Conservation (phyloP, 75 land plant species). For the Gnetum montanum region DNA sequence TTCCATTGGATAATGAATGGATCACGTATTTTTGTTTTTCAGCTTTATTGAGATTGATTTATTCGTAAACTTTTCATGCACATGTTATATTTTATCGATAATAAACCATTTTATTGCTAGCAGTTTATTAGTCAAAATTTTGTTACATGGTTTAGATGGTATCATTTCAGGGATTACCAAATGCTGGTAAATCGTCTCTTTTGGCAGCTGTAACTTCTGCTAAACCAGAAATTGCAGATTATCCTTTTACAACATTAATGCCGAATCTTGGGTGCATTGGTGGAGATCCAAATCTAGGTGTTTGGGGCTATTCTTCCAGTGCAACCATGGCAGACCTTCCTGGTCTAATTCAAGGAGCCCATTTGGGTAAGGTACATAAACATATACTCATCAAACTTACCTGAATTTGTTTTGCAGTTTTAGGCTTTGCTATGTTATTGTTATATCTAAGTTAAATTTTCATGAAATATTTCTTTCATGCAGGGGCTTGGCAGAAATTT, state of each 20-base stretch:
- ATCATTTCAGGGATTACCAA: conserved; percentile 91
- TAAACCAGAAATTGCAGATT: conserved; percentile 91
- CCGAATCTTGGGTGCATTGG: conserved; percentile 93
- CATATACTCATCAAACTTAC: not conserved
- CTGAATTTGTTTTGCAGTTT: too few species aligned
- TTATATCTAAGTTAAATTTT: not conserved
- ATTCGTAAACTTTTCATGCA: too few species aligned
- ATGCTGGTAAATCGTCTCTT: conserved; percentile 96
- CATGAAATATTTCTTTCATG: conserved; percentile 1
- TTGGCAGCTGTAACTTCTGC: conserved; percentile 83
- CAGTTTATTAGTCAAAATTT: too few species aligned
- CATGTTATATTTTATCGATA: too few species aligned
- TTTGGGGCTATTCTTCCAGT: conserved; percentile 53
- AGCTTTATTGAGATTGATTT: too few species aligned
- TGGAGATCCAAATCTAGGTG: conserved; percentile 72
- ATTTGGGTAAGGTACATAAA: conserved; percentile 92
- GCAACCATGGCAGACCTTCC: conserved; percentile 95
- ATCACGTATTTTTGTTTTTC: too few species aligned
- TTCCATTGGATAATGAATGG: too few species aligned
- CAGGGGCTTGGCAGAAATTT: conserved; percentile 90
- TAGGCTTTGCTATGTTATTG: not conserved
- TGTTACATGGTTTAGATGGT: too few species aligned
- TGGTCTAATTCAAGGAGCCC: conserved; percentile 96
- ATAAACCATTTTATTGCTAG: too few species aligned
- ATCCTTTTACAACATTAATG: conserved; percentile 97